Conservation (phyloP, 169 alveolate genomes). For the Cryptosporidium felis region DNA sequence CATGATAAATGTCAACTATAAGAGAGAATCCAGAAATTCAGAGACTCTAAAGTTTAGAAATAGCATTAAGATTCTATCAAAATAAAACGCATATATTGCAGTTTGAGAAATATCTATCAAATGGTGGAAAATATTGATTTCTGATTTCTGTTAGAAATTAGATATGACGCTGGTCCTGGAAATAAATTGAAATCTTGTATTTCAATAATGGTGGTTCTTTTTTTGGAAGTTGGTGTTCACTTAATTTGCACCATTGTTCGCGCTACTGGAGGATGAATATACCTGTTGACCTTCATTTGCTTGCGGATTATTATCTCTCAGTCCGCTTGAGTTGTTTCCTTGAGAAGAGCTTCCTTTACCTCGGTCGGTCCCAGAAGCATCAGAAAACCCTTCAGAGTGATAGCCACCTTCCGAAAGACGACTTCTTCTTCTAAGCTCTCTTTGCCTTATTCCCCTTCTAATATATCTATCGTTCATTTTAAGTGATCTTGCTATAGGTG, state of each 20-base stretch:
- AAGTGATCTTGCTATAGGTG: constrained; percentile 75
- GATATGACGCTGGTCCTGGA: not conserved
- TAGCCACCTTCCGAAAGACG: constrained; percentile 46
- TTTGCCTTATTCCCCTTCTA: constrained; percentile 73
- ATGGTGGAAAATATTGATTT: too few species aligned
- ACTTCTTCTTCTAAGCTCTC: constrained; percentile 72
- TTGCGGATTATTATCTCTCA: constrained; percentile 1
- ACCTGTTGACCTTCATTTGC: not conserved
- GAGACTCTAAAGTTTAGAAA: constrained; percentile 1
- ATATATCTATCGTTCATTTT: constrained; percentile 77
- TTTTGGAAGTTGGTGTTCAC: too few species aligned
- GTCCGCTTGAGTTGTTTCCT: constrained; percentile 22
- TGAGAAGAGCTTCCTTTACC: constrained; percentile 18
- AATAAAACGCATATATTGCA: constrained; percentile 19
- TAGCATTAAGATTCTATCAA: constrained; percentile 23
- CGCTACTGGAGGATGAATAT: constrained; percentile 14
- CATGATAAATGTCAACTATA: too few species aligned
- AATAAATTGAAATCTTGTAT: not conserved
- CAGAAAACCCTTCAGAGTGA: constrained; percentile 58
- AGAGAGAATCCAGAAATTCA: too few species aligned
- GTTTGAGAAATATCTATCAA: too few species aligned
- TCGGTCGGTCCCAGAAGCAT: constrained; percentile 63
- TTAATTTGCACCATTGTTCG: constrained; percentile 39
- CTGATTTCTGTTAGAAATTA: too few species aligned
- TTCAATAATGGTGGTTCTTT: not conserved